phyloP scores from a whole-genome alignment of 2,329 filamentous ascomycete species.

The Fusarium sp. region DNA sequence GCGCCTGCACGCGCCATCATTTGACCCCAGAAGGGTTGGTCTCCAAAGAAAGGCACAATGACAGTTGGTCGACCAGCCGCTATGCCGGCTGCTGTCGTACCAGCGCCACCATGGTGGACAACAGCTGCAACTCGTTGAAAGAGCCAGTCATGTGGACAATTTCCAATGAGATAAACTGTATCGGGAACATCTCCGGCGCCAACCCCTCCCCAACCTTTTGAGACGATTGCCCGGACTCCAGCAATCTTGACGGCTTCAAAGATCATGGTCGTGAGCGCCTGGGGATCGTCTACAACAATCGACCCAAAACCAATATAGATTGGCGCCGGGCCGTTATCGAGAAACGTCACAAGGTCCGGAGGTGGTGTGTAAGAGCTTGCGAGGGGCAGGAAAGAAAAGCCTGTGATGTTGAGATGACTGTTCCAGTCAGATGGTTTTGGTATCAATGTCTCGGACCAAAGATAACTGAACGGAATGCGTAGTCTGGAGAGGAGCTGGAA shows the following conservation, averaged over 20 bases:
- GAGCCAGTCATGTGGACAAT: conserved; percentile 75
- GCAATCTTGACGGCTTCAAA: conserved; percentile 68
- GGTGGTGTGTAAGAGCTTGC: conserved; percentile 66
- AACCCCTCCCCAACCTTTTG: conserved; percentile 73
- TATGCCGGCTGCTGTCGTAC: conserved; percentile 73
- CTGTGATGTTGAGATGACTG: conserved; percentile 68
- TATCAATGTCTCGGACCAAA: conserved; percentile 76
- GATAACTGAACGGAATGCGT: conserved; percentile 75
- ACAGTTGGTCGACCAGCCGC: conserved; percentile 71
- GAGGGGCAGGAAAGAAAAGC: conserved; percentile 71
- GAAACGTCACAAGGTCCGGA: conserved; percentile 65
- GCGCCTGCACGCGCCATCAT: conserved; percentile 72
- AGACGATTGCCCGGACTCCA: conserved; percentile 71
- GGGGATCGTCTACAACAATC: conserved; percentile 73
- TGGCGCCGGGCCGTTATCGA: conserved; percentile 68
- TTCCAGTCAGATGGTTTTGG: conserved; percentile 74
- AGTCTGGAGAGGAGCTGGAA: conserved; percentile 73
- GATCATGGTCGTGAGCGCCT: conserved; percentile 67
- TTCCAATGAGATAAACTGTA: conserved; percentile 70
- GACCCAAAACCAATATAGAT: conserved; percentile 76
- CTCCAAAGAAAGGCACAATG: conserved; percentile 76
- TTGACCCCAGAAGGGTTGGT: conserved; percentile 74
- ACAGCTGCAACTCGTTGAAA: conserved; percentile 70
- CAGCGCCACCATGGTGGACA: conserved; percentile 74
- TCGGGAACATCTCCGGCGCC: conserved; percentile 62